Conservation (phyloP, 2,329 filamentous ascomycete genomes). For the Helotiales sp. region DNA sequence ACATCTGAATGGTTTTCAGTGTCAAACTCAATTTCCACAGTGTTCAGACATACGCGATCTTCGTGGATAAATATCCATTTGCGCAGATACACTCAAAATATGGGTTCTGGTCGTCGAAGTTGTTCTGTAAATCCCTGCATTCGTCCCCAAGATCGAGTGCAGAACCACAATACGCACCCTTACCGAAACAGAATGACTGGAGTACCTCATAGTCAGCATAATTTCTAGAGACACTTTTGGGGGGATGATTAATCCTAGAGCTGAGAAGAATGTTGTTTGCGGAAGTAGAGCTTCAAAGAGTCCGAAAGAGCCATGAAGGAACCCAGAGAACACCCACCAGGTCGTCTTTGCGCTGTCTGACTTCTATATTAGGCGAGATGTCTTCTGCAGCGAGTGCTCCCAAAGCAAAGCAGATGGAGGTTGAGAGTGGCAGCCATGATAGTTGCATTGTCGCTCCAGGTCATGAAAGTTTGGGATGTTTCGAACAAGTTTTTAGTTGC, state of each 20-base stretch:
- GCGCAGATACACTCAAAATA: conserved; percentile 25
- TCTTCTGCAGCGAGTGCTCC: neutral
- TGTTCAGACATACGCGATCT: conserved; percentile 14
- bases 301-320: too few species aligned
- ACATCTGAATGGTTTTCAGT: conserved; percentile 10
- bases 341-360: neutral
- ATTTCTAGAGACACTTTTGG: too few species aligned
- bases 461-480: too few species aligned
- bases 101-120: conserved; percentile 13
- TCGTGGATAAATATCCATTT: conserved; percentile 20
- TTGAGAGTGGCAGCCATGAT: neutral
- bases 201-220: neutral
- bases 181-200: conserved; percentile 17
- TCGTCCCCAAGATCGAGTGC: conserved; percentile 10
- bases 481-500: neutral
- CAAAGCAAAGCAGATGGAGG: neutral
- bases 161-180: conserved; percentile 16
- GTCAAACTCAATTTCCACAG: neutral
- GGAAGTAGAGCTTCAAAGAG: too few species aligned
- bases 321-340: neutral
- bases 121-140: conserved; percentile 17
- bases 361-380: neutral
- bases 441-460: neutral
- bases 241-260: too few species aligned
- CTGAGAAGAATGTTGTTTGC: too few species aligned